Percentiles rank a stretch among this genome's conserved stretches.
Evolutionary conservation across 176 grass and related monocot genomes (phyloP).

Genomic region (Carex littledalei): DNA sequence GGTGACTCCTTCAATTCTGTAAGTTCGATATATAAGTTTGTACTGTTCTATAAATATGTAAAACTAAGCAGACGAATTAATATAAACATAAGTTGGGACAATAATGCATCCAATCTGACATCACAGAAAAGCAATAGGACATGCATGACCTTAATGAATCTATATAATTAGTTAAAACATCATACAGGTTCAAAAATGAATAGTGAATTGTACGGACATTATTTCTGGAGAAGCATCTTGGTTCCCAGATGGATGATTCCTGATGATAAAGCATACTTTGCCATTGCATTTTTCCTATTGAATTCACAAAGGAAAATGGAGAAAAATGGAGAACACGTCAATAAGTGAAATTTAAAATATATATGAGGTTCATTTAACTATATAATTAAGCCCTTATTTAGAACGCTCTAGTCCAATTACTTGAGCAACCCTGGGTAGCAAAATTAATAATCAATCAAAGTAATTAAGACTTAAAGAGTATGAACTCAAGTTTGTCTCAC

Average conservation of each 20-base stretch:
- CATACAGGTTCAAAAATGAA: not conserved
- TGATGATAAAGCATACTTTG: constrained; percentile 5
- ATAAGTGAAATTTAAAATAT: not conserved
- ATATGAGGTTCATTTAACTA: not conserved
- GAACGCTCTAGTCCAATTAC: not conserved
- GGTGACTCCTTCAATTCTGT: constrained; percentile 72
- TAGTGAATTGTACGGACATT: not conserved
- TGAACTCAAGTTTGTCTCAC: not conserved
- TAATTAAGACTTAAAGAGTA: not conserved
- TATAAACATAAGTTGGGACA: not conserved
- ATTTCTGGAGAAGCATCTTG: constrained; percentile 5
- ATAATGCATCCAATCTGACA: not conserved
- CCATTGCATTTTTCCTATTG: not conserved
- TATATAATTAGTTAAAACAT: not conserved
- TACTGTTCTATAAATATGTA: not conserved
- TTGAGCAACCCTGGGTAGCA: not conserved
- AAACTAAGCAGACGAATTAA: not conserved
- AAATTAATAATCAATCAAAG: not conserved
- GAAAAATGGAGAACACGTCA: not conserved
- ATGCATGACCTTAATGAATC: not conserved
- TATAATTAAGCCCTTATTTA: not conserved
- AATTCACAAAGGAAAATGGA: not conserved
- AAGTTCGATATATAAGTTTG: not conserved
- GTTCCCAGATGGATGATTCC: not conserved
- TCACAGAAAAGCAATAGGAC: not conserved